Percentiles rank a stretch among this genome's conserved stretches.
Evolutionary conservation across 1,284 basidiomycete species (phyloP).

Genomic region (Apiotrichum sp.): DNA sequence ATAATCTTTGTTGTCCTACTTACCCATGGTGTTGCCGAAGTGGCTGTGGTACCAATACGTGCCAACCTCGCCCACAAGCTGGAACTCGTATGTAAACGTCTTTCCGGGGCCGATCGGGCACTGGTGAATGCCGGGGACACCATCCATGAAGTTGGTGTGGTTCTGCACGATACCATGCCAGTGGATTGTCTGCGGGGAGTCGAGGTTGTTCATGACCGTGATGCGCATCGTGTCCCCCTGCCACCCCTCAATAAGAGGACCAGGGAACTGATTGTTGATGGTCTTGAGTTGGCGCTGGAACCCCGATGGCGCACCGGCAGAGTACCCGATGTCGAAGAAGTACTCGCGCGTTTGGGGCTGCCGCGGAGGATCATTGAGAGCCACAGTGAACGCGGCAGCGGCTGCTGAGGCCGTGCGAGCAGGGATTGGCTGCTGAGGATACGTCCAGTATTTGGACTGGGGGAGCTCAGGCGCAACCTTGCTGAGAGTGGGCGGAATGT

Average conservation of each 20-base stretch:
- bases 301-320: conserved; percentile 6
- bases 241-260: conserved; percentile 33
- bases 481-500: too few species aligned
- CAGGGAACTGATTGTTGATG: conserved; percentile 17
- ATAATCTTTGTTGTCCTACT: not conserved
- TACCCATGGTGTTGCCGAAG: conserved; percentile 19
- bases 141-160: conserved; percentile 27
- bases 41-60: conserved; percentile 38
- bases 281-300: conserved; percentile 7
- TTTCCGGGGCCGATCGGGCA: conserved; percentile 53
- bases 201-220: conserved; percentile 26
- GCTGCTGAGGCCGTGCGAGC: not conserved
- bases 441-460: not conserved
- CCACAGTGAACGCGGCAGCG: not conserved
- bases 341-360: not conserved
- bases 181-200: conserved; percentile 22
- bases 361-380: not conserved
- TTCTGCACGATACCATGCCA: conserved; percentile 37
- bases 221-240: conserved; percentile 28
- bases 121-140: conserved; percentile 30
- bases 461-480: not conserved
- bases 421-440: not conserved
- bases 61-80: conserved; percentile 24
- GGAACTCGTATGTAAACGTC: conserved; percentile 51
- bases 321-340: conserved; percentile 2